A percentile compares a stretch with the other conserved stretches of the same genome.
phyloP scores from a whole-genome alignment of 169 alveolate genomes.

The Cryptosporidium ubiquitum region DNA sequence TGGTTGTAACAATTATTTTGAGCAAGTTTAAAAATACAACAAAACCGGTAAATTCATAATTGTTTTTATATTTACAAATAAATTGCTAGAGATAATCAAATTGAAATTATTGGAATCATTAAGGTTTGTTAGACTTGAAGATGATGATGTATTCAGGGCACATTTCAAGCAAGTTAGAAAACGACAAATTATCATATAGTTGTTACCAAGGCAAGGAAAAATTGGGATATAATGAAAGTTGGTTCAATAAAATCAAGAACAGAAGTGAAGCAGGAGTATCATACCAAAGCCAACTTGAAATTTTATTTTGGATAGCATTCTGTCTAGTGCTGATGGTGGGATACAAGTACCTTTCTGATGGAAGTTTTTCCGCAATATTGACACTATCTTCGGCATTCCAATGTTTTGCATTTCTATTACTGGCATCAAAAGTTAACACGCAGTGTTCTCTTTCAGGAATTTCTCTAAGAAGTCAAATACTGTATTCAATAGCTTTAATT shows the following conservation, averaged over 20 bases:
- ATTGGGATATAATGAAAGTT: conserved; percentile 10
- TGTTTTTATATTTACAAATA: neutral
- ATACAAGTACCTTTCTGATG: conserved; percentile 69
- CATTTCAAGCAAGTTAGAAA: conserved; percentile 55
- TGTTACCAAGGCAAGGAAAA: conserved; percentile 12
- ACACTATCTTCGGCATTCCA: conserved; percentile 70
- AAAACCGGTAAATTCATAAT: neutral
- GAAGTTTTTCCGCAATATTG: conserved; percentile 71
- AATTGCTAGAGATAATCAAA: neutral
- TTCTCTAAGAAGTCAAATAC: conserved; percentile 55
- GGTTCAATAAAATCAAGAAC: conserved; percentile 15
- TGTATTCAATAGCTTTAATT: conserved; percentile 72
- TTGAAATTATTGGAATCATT: neutral
- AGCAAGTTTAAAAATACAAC: neutral
- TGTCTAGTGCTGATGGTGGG: conserved; percentile 56
- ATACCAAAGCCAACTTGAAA: conserved; percentile 33
- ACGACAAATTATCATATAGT: conserved; percentile 25
- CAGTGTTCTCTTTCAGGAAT: conserved; percentile 71
- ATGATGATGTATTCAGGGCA: conserved; percentile 55
- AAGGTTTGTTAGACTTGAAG: conserved; percentile 60
- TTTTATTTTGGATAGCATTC: conserved; percentile 68
- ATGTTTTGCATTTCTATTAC: conserved; percentile 69
- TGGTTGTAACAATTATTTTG: neutral
- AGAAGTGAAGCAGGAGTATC: conserved; percentile 17
- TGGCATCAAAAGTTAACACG: conserved; percentile 66